These are phyloP conservation scores for Globisporangium parvum DNA, from an alignment of 352 stramenopile species.

Conservation along the genomic window DNA sequence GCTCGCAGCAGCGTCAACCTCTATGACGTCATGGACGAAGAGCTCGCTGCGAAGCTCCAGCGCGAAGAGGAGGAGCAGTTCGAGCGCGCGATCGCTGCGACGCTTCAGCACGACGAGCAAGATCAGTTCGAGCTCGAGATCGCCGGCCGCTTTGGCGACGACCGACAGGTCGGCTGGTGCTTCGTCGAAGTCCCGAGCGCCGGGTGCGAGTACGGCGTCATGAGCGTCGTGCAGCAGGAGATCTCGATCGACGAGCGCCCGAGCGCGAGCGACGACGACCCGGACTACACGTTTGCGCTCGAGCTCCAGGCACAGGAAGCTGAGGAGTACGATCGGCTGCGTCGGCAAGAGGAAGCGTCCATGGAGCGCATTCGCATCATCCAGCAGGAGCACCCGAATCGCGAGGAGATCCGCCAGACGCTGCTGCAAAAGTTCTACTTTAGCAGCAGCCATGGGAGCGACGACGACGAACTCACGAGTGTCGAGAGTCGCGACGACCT, in stretches of 20 bases:
- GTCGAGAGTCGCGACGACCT: conserved; percentile 11
- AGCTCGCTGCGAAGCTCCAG: conserved; percentile 63
- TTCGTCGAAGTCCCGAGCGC: conserved; percentile 69
- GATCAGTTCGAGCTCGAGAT: conserved; percentile 64
- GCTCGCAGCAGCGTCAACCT: conserved; percentile 31
- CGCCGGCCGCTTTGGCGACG: conserved; percentile 52
- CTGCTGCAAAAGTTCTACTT: conserved; percentile 38
- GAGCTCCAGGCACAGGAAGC: conserved; percentile 67
- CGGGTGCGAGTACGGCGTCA: conserved; percentile 44
- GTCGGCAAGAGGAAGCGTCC: conserved; percentile 57
- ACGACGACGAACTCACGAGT: conserved; percentile 5
- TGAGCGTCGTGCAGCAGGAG: conserved; percentile 72
- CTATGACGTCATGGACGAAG: conserved; percentile 64
- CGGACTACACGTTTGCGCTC: conserved; percentile 69
- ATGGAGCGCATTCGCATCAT: conserved; percentile 62
- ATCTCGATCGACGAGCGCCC: conserved; percentile 38
- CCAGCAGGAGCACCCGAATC: conserved; percentile 42
- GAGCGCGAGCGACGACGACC: conserved; percentile 25
- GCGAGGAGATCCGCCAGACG: conserved; percentile 38
- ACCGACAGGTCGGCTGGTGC: conserved; percentile 54
- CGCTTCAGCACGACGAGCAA: conserved; percentile 65
- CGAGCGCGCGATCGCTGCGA: conserved; percentile 54
- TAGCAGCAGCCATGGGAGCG: conserved; percentile 20
- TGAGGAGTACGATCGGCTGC: conserved; percentile 67
- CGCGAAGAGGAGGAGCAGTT: conserved; percentile 66